Evolutionary conservation across 805 yeast genomes (phyloP).

Genomic region (Saccharomyces eubayanus): DNA sequence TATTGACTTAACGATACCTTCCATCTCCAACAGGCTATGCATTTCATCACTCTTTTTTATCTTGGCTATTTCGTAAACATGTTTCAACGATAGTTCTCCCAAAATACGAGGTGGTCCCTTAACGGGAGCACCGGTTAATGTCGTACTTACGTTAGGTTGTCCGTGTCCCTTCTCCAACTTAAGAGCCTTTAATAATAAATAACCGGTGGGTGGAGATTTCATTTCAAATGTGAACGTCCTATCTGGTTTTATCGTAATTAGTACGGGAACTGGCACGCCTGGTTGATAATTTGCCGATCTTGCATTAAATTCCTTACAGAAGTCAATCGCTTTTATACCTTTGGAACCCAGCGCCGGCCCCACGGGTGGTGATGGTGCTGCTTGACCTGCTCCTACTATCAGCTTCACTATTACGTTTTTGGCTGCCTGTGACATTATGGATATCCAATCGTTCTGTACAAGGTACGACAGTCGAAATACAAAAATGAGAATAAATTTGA

Average conservation of each 20-base stretch:
- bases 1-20: conserved; percentile 72
- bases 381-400: conserved; percentile 94
- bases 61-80: conserved; percentile 89
- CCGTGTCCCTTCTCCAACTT: conserved; percentile 75
- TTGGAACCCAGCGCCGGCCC: conserved; percentile 98
- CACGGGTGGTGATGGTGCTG: conserved; percentile 97
- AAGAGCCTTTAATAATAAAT: conserved; percentile 65
- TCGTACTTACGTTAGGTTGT: conserved; percentile 31
- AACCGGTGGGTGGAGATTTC: conserved; percentile 88
- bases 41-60: conserved; percentile 81
- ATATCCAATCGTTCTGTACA: neutral
- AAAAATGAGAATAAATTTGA: neutral
- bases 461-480: neutral
- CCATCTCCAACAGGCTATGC: conserved; percentile 61
- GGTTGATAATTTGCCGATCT: conserved; percentile 81
- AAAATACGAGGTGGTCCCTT: conserved; percentile 29
- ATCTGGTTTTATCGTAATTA: conserved; percentile 84
- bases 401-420: conserved; percentile 73
- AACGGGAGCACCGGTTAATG: neutral
- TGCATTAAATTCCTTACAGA: conserved; percentile 96
- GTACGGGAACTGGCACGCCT: conserved; percentile 84
- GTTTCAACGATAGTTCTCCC: conserved; percentile 73
- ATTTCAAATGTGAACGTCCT: conserved; percentile 78
- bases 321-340: conserved; percentile 97
- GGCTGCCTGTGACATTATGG: conserved; percentile 30